Evolutionary conservation across 345 rosid species (phyloP), one percentile per base, ranked within the genome.

Genomic region (Bruguiera parviflora): DNA sequence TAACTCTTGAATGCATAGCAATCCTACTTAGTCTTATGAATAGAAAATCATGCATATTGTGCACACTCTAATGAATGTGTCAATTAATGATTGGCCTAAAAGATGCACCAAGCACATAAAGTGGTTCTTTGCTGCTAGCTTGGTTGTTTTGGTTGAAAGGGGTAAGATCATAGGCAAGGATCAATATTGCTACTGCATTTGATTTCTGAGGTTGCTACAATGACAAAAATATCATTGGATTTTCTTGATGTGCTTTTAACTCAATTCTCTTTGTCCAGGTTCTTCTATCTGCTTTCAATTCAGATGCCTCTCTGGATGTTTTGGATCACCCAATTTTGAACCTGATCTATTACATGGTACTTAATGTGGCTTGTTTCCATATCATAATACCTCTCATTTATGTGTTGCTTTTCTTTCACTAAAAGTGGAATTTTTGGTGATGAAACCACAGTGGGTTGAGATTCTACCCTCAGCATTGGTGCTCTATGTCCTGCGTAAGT

Each of bases 381-480:
- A 16, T 10, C 8, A 22, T 25, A 53, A 2, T 59, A 43, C 22
- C 24, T 69, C 72, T 0, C 32, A 51, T 66, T 13, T 49, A 20
- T 56, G 31, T 21, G 47, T 43, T 24, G 28, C 49, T 33, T 65
- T 7, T 25, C 20, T n/a, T 64, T 31, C 59, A 53, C 69, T 77
- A 22, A 62, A 15, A 27, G 18, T 65, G 31, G 8, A 37, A 39
- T 35, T 70, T 33, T 5, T 71, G 27, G 55, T 64, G 58, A 62
- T 69, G 61, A 63, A 77, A 82, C 53, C 22, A 53, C 92, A 96
- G 98, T 77, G 92, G 39, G 97, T 86, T 22, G 99, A 96, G 91
- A 90, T 96, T 69, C 86, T 92, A 63, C 99, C 99, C 65, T 92
- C 99, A 4, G 95, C 99, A 39, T 78, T 96, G 19, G 98, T 92